Conservation (phyloP, 2,329 filamentous ascomycete genomes). For the Colletotrichum sp. region DNA sequence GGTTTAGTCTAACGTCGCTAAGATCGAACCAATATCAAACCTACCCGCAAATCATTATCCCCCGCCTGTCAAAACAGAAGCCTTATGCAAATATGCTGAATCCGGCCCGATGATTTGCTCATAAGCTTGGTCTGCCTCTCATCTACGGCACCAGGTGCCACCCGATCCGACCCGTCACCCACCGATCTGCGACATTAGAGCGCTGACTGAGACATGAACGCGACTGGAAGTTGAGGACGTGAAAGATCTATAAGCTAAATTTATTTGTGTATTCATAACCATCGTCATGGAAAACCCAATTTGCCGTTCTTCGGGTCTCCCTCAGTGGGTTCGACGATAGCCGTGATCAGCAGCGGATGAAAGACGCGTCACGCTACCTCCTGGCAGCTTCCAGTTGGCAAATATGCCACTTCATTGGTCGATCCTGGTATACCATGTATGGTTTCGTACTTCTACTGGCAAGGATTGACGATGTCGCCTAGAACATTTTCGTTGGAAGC, state of each 20-base stretch:
- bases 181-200: neutral
- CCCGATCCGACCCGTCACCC: neutral
- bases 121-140: slow-evolving; percentile 67
- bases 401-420: neutral
- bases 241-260: neutral
- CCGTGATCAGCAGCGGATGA: neutral
- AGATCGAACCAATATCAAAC: slow-evolving; percentile 53
- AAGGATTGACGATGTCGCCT: neutral
- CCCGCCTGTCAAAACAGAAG: slow-evolving; percentile 56
- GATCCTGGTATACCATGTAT: neutral
- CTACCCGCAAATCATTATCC: slow-evolving; percentile 61
- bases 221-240: neutral
- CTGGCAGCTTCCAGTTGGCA: neutral
- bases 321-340: neutral
- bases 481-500: too few species aligned
- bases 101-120: slow-evolving; percentile 67
- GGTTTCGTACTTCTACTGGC: neutral
- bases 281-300: neutral
- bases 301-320: slow-evolving; percentile 10
- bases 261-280: slow-evolving; percentile 9
- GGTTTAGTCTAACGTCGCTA: neutral
- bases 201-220: neutral
- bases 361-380: neutral
- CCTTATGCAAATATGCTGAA: slow-evolving; percentile 63
- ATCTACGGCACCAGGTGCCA: slow-evolving; percentile 65